A percentile compares a stretch with the other conserved stretches of the same genome.
These are phyloP conservation scores for Arabidopsis thaliana DNA, from an alignment of 345 rosid species.

Conservation along the genomic window DNA sequence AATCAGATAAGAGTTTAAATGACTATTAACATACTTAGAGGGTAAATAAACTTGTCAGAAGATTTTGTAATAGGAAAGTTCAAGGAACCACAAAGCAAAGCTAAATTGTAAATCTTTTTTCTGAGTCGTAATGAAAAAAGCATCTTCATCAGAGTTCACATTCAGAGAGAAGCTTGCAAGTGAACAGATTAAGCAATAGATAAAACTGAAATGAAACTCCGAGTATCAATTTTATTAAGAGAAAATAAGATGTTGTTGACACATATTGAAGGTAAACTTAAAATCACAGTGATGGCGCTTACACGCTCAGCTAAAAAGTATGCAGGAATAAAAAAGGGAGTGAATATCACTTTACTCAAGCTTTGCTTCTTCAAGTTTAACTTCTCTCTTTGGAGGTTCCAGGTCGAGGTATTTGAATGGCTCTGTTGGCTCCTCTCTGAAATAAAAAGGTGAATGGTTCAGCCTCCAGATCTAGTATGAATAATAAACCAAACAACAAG, in stretches of 20 bases:
- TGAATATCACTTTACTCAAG: constrained; percentile 49
- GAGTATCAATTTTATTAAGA: constrained; percentile 23
- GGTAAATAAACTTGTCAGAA: constrained; percentile 23
- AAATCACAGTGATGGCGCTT: constrained; percentile 14
- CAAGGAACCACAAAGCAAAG: constrained; percentile 24
- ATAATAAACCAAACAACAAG: neutral
- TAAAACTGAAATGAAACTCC: neutral
- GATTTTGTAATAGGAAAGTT: constrained; percentile 45
- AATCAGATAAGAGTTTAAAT: constrained; percentile 22
- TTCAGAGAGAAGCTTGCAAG: constrained; percentile 32
- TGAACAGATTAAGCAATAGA: constrained; percentile 11
- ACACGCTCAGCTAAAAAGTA: constrained; percentile 27
- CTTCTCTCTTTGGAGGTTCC: constrained; percentile 81
- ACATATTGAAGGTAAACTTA: constrained; percentile 30
- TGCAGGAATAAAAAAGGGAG: constrained; percentile 1
- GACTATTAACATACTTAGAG: constrained; percentile 38
- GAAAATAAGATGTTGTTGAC: constrained; percentile 23
- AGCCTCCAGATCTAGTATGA: constrained; percentile 20
- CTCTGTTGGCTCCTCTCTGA: constrained; percentile 93
- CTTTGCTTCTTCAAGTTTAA: constrained; percentile 41
- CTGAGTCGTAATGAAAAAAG: constrained; percentile 10
- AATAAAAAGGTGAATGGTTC: constrained; percentile 33
- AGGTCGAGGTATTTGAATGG: constrained; percentile 80
- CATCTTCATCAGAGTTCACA: constrained; percentile 14
- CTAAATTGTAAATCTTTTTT: constrained; percentile 27